Conservation (phyloP, 192 early-diverging fungal species). For the Thamnidium elegans region DNA sequence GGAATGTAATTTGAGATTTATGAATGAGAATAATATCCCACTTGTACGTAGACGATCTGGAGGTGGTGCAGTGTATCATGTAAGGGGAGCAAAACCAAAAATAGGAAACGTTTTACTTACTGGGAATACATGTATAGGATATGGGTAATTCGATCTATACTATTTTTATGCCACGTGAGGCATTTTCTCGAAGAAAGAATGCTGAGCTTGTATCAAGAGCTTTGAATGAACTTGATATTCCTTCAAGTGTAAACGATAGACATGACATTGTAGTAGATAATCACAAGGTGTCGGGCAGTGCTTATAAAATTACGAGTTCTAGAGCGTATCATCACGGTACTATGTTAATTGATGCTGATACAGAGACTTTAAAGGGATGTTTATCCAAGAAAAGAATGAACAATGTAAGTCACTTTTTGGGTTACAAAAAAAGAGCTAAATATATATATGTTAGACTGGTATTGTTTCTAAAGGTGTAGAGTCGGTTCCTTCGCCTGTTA, state of each 20-base stretch:
- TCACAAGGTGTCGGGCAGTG: conserved; percentile 90
- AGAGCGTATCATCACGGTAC: conserved; percentile 97
- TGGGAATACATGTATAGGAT: conserved; percentile 51
- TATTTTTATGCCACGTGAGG: conserved; percentile 84
- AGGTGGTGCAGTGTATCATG: conserved; percentile 95
- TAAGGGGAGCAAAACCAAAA: conserved; percentile 31
- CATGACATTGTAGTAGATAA: conserved; percentile 87
- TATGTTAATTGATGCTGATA: conserved; percentile 92
- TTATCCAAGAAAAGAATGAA: conserved; percentile 30
- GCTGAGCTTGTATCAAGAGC: conserved; percentile 76
- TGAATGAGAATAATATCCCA: conserved; percentile 66
- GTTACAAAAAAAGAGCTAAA: not conserved
- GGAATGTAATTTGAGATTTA: conserved; percentile 79
- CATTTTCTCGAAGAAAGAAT: conserved; percentile 72
- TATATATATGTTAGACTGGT: conserved; percentile 38
- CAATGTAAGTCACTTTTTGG: conserved; percentile 4
- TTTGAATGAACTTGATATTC: conserved; percentile 75
- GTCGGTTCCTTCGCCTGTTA: conserved; percentile 86
- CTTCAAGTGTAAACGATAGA: conserved; percentile 76
- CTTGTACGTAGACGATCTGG: conserved; percentile 87
- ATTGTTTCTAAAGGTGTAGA: conserved; percentile 86
- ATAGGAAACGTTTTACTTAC: not conserved
- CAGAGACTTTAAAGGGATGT: conserved; percentile 41
- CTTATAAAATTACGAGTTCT: conserved; percentile 82
- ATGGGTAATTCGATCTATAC: conserved; percentile 95